These are phyloP conservation scores for Eragrostis curvula DNA, from an alignment of 176 grass and related monocot genomes.

Conservation along the genomic window DNA sequence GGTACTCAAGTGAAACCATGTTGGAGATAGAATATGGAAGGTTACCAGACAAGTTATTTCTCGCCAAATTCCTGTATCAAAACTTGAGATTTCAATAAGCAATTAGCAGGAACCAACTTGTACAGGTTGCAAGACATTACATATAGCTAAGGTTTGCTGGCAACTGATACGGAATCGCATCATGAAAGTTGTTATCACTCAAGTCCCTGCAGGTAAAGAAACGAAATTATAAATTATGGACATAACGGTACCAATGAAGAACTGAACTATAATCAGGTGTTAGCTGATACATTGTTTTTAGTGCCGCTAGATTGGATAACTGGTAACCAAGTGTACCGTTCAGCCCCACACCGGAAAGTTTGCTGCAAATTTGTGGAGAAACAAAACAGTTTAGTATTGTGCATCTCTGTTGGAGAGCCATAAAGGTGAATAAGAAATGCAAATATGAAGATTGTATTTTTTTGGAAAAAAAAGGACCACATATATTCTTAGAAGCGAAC, in stretches of 20 bases:
- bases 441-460: neutral
- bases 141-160: slow-evolving; percentile 83
- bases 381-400: slow-evolving; percentile 23
- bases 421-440: neutral
- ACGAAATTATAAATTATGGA: slow-evolving; percentile 18
- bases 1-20: slow-evolving; percentile 77
- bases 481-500: neutral
- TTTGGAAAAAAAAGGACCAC: neutral
- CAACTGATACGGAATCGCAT: slow-evolving; percentile 82
- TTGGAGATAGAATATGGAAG: slow-evolving; percentile 83
- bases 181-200: slow-evolving; percentile 78
- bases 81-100: slow-evolving; percentile 27
- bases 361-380: slow-evolving; percentile 56
- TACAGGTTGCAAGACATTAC: slow-evolving; percentile 61
- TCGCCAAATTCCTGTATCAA: slow-evolving; percentile 74
- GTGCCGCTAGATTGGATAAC: slow-evolving; percentile 65
- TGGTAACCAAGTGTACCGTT: slow-evolving; percentile 86
- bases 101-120: slow-evolving; percentile 25
- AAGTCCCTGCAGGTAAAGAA: slow-evolving; percentile 72
- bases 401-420: neutral
- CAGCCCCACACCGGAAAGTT: slow-evolving; percentile 77
- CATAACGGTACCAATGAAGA: slow-evolving; percentile 11
- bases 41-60: slow-evolving; percentile 71
- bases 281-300: slow-evolving; percentile 80
- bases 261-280: slow-evolving; percentile 9